Evolutionary conservation across 2,329 filamentous ascomycete genomes (phyloP).

Genomic region (Trichoderma simmonsii): DNA sequence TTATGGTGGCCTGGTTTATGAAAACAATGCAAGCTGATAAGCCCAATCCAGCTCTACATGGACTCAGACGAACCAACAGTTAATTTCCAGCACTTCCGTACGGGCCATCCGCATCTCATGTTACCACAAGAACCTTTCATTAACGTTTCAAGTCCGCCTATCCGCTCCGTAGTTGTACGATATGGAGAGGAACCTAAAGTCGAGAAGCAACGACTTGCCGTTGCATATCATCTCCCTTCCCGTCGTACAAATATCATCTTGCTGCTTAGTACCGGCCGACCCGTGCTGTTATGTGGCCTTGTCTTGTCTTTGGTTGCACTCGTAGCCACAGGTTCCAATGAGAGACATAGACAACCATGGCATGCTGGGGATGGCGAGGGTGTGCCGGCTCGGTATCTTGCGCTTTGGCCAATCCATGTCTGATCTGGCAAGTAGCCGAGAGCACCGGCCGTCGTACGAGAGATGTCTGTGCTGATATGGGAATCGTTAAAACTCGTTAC

Average conservation of each 20-base stretch:
- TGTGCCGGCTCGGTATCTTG: background rate
- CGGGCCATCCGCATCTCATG: background rate
- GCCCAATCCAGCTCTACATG: background rate
- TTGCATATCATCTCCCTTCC: background rate
- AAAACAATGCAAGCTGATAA: background rate
- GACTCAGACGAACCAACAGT: background rate
- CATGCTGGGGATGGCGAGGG: background rate
- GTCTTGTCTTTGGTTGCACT: background rate
- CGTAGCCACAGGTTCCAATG: background rate
- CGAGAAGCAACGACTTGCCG: background rate
- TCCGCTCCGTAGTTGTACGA: background rate
- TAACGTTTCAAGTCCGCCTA: background rate
- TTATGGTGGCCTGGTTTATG: background rate
- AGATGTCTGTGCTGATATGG: background rate
- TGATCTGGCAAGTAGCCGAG: conserved; percentile 1
- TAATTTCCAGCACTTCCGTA: background rate
- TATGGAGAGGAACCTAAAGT: background rate
- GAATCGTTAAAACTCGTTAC: conserved; percentile 1
- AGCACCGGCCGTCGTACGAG: background rate
- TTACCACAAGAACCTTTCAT: background rate
- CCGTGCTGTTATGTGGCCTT: background rate
- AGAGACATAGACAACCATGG: background rate
- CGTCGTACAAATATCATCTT: background rate
- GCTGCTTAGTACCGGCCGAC: background rate
- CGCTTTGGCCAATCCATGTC: background rate